Base-by-base conservation (phyloP, 305 asterid genomes). In the Fraxinus xanthoxyloides region DNA sequence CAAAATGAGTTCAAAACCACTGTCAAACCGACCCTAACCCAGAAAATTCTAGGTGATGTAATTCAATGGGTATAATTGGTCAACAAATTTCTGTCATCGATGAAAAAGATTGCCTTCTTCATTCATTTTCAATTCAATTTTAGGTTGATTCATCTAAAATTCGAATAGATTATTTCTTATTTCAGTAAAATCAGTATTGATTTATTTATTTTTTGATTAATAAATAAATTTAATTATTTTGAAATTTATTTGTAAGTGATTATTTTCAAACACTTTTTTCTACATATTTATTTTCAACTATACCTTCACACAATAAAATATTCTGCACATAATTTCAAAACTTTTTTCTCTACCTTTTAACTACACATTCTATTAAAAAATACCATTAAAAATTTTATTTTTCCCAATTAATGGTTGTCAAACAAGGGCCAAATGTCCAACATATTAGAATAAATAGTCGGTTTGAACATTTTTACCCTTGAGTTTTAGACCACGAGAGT, bases 41-140 rank as follows among this genome's bases (percentile, higher is more conserved):
- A 4, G 23, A 51, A 51, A 17, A 13, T 0, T 5, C 7, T 13
- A 48, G 59, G 59, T 21, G 15, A n/a, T 56, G 7, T 19, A 56
- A 56, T 56, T 56, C 23, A 8, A 3, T 56, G 67, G 28, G 35
- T 17, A 26, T 69, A 77, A 82, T 82, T 77, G 82, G 69, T 10
- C 61, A 13, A 34, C 35, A 23, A 76, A 65, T 82, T 72, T 72
- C 79, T 59, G 56, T 56, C 76, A 78, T 78, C 74, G 82, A 51
- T 21, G 67, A 19, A 72, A 12, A 56, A 34, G 36, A 69, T 51
- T 56, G 74, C 70, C 34, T 51, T 19, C 40, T 32, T 83, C 51
- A 31, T 56, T 59, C 65, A 38, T 26, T 19, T 17, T 56, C 19
- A 46, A 13, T 46, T 48, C 59, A 15, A 48, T 48, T 48, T 48